Evolutionary conservation across 2,329 filamentous ascomycete species (phyloP).

Genomic region (Fusarium ramigenum): DNA sequence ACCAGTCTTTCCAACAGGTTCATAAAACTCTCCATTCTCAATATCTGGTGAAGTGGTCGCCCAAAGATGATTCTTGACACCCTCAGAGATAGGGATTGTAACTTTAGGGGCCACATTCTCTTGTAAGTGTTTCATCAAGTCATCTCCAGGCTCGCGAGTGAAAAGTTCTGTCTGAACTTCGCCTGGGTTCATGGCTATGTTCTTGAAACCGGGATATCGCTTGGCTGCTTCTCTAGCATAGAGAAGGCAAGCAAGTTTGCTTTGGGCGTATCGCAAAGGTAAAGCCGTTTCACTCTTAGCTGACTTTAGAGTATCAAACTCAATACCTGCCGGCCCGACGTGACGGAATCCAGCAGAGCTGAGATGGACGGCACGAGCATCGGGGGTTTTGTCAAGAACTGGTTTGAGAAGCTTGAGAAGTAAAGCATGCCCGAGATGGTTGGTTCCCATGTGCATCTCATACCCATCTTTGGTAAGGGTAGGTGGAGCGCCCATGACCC

Average conservation of each 20-base stretch:
- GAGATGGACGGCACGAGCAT: not conserved
- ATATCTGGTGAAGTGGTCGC: accelerated
- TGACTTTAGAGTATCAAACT: not conserved
- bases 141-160: not conserved
- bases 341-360: not conserved
- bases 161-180: not conserved
- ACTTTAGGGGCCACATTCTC: not conserved
- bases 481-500: not conserved
- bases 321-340: not conserved
- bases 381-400: accelerated
- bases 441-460: slow-evolving; percentile 13
- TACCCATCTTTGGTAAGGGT: not conserved
- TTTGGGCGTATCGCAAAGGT: not conserved
- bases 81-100: accelerated
- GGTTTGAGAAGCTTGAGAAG: not conserved
- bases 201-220: not conserved
- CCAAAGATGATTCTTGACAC: slow-evolving; percentile 6
- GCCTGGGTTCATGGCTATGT: slow-evolving; percentile 1
- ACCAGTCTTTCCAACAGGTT: slow-evolving; percentile 3
- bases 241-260: not conserved
- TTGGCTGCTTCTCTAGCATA: not conserved
- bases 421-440: not conserved
- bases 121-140: not conserved
- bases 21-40: not conserved
- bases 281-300: not conserved